Evolutionary conservation across 106 monocot species (phyloP).

Genomic region (Vanilla planifolia): DNA sequence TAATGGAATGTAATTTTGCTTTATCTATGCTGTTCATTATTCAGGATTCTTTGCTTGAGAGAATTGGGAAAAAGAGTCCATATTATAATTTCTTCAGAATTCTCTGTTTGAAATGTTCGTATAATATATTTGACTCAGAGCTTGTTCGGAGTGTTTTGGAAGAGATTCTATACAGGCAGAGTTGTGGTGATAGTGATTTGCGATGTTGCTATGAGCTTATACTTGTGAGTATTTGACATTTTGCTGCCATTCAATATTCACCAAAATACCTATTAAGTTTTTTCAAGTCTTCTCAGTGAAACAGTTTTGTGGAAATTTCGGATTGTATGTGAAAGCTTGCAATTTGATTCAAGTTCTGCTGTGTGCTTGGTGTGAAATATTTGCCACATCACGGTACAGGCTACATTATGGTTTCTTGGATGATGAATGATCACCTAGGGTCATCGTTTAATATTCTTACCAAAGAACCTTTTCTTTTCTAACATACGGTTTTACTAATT

Average conservation of each 20-base stretch:
- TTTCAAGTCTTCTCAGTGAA: neutral
- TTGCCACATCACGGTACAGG: neutral
- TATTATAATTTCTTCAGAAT: conserved; percentile 3
- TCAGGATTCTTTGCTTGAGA: conserved; percentile 3
- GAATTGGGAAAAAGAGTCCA: conserved; percentile 5
- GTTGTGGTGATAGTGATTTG: neutral
- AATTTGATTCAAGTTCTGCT: neutral
- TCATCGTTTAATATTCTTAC: too few species aligned
- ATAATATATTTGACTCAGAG: conserved; percentile 1
- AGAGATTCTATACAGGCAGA: neutral
- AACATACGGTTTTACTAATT: too few species aligned
- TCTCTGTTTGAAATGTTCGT: conserved; percentile 1
- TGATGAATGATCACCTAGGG: too few species aligned
- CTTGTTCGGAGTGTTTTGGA: conserved; percentile 5
- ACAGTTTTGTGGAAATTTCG: neutral
- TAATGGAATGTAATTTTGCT: neutral
- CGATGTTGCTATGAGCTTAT: neutral
- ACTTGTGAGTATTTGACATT: conserved; percentile 2
- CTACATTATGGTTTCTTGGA: too few species aligned
- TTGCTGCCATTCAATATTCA: neutral
- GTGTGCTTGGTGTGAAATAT: neutral
- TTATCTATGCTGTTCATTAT: neutral
- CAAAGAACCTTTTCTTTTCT: too few species aligned
- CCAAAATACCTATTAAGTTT: neutral
- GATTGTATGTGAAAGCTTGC: too few species aligned